Percentiles rank a stretch among this genome's conserved stretches.
These are phyloP conservation scores for Ustulina deusta DNA, from an alignment of 2,329 filamentous ascomycete species.

Conservation along the genomic window DNA sequence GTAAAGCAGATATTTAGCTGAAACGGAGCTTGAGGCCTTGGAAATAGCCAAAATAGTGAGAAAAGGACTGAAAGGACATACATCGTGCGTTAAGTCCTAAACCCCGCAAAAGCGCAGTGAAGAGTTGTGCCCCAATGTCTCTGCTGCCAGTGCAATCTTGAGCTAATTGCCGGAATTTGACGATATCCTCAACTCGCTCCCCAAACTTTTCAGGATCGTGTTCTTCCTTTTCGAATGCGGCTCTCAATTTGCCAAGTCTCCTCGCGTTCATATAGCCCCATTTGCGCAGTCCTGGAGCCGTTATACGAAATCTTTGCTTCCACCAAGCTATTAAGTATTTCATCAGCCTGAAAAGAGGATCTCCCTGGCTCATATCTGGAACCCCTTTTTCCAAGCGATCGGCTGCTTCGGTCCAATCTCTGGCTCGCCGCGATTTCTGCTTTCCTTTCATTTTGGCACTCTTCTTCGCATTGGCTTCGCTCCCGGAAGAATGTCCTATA, in stretches of 20 bases:
- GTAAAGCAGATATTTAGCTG: background rate
- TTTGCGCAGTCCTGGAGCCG: constrained; percentile 85
- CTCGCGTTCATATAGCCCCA: constrained; percentile 86
- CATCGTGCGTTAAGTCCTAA: constrained; percentile 82
- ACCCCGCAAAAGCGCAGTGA: constrained; percentile 84
- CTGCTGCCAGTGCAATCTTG: constrained; percentile 81
- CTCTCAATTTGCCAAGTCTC: constrained; percentile 78
- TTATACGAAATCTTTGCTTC: constrained; percentile 84
- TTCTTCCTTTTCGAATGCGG: constrained; percentile 73
- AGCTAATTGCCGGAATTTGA: constrained; percentile 77
- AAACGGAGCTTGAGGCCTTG: background rate
- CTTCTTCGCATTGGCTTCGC: constrained; percentile 53
- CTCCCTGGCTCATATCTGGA: constrained; percentile 83
- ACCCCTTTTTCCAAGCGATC: constrained; percentile 75
- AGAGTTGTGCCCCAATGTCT: constrained; percentile 89
- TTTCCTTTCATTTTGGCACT: constrained; percentile 53
- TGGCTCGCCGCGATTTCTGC: constrained; percentile 51
- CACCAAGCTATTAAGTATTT: constrained; percentile 85
- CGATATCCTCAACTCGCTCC: constrained; percentile 75
- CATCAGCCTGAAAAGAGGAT: constrained; percentile 82
- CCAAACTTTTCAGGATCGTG: constrained; percentile 76
- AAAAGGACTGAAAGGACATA: constrained; percentile 18
- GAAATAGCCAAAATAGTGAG: background rate
- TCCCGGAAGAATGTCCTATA: constrained; percentile 53
- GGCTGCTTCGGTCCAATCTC: constrained; percentile 80